These are phyloP conservation scores for Saccharomyces uvarum DNA, from an alignment of 1,139 yeast genomes.

Conservation along the genomic window DNA sequence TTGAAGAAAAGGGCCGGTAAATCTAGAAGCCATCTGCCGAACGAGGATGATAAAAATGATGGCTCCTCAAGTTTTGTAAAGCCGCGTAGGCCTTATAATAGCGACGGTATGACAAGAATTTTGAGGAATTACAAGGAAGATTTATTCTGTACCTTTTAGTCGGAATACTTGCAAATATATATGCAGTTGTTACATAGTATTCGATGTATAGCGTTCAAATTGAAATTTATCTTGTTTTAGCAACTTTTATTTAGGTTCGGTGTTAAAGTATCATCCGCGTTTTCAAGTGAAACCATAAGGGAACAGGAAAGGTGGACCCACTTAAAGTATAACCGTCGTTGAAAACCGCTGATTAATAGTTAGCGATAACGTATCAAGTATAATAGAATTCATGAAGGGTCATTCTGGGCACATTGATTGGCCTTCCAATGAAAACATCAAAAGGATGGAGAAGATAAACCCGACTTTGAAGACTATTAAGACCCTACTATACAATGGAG, in stretches of 20 bases:
- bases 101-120: constrained; percentile 23
- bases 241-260: background rate
- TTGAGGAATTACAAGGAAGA: constrained; percentile 15
- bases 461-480: constrained; percentile 21
- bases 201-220: background rate
- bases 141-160: constrained; percentile 10
- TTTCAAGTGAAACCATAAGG: background rate
- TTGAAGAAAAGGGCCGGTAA: constrained; percentile 75
- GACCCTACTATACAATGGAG: constrained; percentile 23
- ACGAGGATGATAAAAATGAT: constrained; percentile 35
- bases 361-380: background rate
- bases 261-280: background rate
- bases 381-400: background rate
- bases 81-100: constrained; percentile 29
- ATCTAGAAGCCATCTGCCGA: constrained; percentile 42
- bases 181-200: background rate
- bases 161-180: constrained; percentile 2
- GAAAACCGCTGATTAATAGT: background rate
- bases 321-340: background rate
- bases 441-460: background rate
- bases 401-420: constrained; percentile 2
- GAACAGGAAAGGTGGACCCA: background rate
- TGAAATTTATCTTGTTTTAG: background rate
- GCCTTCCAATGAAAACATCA: constrained; percentile 8
- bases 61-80: constrained; percentile 29